A percentile compares a stretch with the other conserved stretches of the same genome.
Evolutionary conservation across 2,329 filamentous ascomycete species (phyloP).

Genomic region (Plectosphaerella plurivora): DNA sequence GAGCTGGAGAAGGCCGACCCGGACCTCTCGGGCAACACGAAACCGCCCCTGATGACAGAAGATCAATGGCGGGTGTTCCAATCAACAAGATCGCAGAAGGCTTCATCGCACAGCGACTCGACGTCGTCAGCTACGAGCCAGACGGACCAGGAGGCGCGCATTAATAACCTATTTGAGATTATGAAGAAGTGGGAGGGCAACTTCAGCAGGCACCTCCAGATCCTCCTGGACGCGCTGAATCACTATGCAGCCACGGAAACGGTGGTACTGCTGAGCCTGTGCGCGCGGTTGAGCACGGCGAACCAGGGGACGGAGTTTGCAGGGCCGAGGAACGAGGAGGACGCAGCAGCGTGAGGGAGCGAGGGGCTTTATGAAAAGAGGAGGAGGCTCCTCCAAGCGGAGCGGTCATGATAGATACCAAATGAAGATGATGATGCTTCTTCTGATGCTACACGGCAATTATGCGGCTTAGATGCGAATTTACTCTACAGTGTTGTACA

Average conservation of each 20-base stretch:
- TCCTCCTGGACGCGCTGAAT: slow-evolving; percentile 89
- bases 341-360: slow-evolving; percentile 19
- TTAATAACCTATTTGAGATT: slow-evolving; percentile 79
- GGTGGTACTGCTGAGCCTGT: slow-evolving; percentile 85
- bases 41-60: slow-evolving; percentile 54
- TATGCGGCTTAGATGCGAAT: too few species aligned
- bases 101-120: slow-evolving; percentile 23
- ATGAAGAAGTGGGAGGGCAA: slow-evolving; percentile 90
- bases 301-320: slow-evolving; percentile 70
- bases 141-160: slow-evolving; percentile 39
- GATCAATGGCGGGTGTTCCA: slow-evolving; percentile 59
- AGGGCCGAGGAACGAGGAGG: slow-evolving; percentile 55
- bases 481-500: not conserved
- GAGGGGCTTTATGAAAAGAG: too few species aligned
- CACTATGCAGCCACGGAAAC: slow-evolving; percentile 98
- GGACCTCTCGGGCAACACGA: slow-evolving; percentile 59
- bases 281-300: slow-evolving; percentile 75
- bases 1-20: slow-evolving; percentile 82
- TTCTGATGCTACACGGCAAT: not conserved
- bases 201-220: slow-evolving; percentile 88
- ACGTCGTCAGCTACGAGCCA: slow-evolving; percentile 29
- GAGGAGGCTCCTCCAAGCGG: not conserved
- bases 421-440: not conserved
- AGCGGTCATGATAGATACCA: not conserved
- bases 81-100: slow-evolving; percentile 37